A percentile compares a stretch with the other conserved stretches of the same genome.
Evolutionary conservation across 2,329 filamentous ascomycete species (phyloP).

Genomic region (Phialophora tarda): DNA sequence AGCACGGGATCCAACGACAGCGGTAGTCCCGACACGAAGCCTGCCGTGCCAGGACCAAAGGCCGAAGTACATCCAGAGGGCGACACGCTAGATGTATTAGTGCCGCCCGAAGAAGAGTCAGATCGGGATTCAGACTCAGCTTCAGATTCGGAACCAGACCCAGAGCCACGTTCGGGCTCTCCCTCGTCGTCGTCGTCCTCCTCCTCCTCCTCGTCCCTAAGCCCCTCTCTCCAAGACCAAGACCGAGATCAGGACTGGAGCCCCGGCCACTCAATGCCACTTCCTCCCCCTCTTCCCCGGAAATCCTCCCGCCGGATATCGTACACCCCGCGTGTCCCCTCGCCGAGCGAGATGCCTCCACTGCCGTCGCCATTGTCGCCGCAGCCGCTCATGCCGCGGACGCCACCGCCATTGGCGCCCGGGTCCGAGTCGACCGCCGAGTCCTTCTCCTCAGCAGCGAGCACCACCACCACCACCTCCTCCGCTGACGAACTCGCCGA

Average conservation of each 20-base stretch:
- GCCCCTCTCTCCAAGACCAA: not conserved
- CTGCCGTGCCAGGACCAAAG: not conserved
- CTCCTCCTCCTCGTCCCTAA: not conserved
- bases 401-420: not conserved
- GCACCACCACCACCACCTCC: not conserved
- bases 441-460: not conserved
- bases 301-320: slow-evolving; percentile 8
- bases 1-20: not conserved
- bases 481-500: not conserved
- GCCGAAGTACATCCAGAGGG: not conserved
- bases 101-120: not conserved
- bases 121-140: not conserved
- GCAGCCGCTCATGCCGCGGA: not conserved
- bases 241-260: slow-evolving; percentile 1
- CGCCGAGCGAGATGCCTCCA: not conserved
- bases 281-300: slow-evolving; percentile 3
- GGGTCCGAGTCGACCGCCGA: not conserved
- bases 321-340: not conserved
- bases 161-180: not conserved
- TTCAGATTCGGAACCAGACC: not conserved
- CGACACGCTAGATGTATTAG: not conserved
- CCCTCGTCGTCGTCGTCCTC: not conserved
- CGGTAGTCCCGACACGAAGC: not conserved
- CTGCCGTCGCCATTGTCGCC: not conserved
- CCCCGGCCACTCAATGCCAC: not conserved